phyloP scores from a whole-genome alignment of 306 rosid species.

The Gastrolobium villosum region DNA sequence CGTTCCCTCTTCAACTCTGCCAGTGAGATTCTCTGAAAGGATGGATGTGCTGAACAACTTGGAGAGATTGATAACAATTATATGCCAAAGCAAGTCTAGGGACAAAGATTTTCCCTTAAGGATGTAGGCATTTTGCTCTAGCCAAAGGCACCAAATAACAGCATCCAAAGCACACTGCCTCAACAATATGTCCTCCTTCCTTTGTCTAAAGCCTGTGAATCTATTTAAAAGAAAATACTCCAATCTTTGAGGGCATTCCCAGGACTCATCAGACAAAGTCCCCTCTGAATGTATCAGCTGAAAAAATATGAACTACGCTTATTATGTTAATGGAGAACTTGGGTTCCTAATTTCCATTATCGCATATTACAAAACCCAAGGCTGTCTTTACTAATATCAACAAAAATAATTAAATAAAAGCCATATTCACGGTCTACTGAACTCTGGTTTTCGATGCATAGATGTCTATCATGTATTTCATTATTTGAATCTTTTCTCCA shows the following conservation, averaged over 20 bases:
- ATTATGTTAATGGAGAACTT: conserved; percentile 25
- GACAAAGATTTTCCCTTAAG: conserved; percentile 25
- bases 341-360: conserved; percentile 2
- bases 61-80: conserved; percentile 22
- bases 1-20: conserved; percentile 1
- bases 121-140: background rate
- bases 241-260: background rate
- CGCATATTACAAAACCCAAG: background rate
- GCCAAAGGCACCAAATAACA: conserved; percentile 22
- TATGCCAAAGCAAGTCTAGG: conserved; percentile 13
- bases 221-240: background rate
- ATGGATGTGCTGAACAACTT: conserved; percentile 15
- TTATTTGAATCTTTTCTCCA: conserved; percentile 29
- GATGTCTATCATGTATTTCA: conserved; percentile 27
- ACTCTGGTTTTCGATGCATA: background rate
- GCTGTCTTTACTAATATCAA: background rate
- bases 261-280: background rate
- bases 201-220: background rate
- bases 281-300: conserved; percentile 19
- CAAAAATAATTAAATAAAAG: background rate
- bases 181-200: conserved; percentile 18
- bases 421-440: background rate
- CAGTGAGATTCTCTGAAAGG: conserved; percentile 10
- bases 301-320: background rate
- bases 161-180: conserved; percentile 6